Conservation (phyloP, 2,329 filamentous ascomycete species). For the Dactylonectria macrodidyma region DNA sequence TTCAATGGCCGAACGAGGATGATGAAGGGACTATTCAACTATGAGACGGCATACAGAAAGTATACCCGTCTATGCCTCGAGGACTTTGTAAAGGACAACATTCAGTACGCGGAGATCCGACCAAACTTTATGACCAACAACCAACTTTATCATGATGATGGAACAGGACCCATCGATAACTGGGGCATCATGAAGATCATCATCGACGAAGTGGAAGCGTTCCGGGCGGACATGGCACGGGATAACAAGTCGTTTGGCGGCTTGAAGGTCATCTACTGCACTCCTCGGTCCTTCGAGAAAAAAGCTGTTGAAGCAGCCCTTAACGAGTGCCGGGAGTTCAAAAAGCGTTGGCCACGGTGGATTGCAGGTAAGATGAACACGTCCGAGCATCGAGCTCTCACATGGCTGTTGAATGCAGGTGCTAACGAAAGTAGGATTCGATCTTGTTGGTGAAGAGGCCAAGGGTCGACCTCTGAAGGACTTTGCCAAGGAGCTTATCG, state of each 20-base stretch:
- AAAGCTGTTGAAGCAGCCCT: conserved; percentile 66
- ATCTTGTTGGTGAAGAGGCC: conserved; percentile 79
- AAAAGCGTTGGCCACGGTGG: conserved; percentile 68
- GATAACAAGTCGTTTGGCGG: conserved; percentile 67
- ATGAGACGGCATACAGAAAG: conserved; percentile 71
- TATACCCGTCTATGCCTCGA: conserved; percentile 74
- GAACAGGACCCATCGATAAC: conserved; percentile 66
- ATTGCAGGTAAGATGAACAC: conserved; percentile 78
- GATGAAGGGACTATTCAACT: conserved; percentile 81
- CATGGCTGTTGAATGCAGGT: neutral
- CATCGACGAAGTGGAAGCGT: conserved; percentile 66
- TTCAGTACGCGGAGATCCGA: conserved; percentile 80
- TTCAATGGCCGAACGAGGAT: conserved; percentile 80
- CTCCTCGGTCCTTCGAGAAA: conserved; percentile 71
- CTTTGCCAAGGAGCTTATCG: conserved; percentile 69
- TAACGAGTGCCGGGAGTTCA: conserved; percentile 73
- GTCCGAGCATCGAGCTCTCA: neutral
- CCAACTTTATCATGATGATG: conserved; percentile 72
- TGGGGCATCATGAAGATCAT: conserved; percentile 73
- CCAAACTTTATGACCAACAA: conserved; percentile 78
- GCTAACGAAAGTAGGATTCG: conserved; percentile 67
- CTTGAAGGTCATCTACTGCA: conserved; percentile 81
- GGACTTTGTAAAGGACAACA: conserved; percentile 74
- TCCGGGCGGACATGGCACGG: conserved; percentile 54
- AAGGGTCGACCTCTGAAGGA: conserved; percentile 71